Evolutionary conservation across 2,329 filamentous ascomycete species (phyloP).

Genomic region (Diaporthe capsici): DNA sequence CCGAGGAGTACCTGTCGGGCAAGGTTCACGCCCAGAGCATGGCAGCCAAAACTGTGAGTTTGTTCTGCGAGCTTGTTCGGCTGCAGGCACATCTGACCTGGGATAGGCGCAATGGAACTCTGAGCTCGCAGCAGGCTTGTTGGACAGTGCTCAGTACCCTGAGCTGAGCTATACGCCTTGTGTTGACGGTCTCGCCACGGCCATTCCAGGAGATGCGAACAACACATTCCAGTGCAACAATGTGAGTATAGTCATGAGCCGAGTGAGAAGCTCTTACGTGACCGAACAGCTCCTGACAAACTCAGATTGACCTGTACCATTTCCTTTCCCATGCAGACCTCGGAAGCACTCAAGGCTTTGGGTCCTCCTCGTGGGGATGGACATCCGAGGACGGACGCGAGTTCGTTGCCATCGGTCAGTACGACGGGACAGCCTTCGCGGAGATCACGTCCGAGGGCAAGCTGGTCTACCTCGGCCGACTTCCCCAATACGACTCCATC

Average conservation of each 20-base stretch:
- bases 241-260: background rate
- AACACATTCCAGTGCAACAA: conserved; percentile 32
- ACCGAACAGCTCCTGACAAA: background rate
- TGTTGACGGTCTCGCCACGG: conserved; percentile 6
- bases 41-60: conserved; percentile 48
- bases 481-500: conserved; percentile 61
- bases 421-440: conserved; percentile 67
- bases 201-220: conserved; percentile 11
- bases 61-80: background rate
- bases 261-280: rapidly evolving
- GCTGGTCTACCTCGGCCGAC: conserved; percentile 66
- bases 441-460: conserved; percentile 66
- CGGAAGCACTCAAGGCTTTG: conserved; percentile 51
- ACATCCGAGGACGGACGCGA: conserved; percentile 65
- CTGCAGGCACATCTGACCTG: background rate
- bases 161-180: conserved; percentile 26
- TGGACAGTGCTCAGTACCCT: conserved; percentile 23
- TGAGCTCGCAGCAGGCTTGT: conserved; percentile 5
- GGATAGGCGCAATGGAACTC: conserved; percentile 23
- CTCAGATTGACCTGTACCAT: conserved; percentile 54
- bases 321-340: conserved; percentile 54
- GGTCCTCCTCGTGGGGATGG: conserved; percentile 66
- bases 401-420: conserved; percentile 67
- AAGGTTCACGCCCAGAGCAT: conserved; percentile 45
- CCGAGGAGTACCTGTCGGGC: conserved; percentile 21